Evolutionary conservation across 352 stramenopile genomes (phyloP), one percentile per base, ranked within the genome.

Genomic region (Pythium brassicae): DNA sequence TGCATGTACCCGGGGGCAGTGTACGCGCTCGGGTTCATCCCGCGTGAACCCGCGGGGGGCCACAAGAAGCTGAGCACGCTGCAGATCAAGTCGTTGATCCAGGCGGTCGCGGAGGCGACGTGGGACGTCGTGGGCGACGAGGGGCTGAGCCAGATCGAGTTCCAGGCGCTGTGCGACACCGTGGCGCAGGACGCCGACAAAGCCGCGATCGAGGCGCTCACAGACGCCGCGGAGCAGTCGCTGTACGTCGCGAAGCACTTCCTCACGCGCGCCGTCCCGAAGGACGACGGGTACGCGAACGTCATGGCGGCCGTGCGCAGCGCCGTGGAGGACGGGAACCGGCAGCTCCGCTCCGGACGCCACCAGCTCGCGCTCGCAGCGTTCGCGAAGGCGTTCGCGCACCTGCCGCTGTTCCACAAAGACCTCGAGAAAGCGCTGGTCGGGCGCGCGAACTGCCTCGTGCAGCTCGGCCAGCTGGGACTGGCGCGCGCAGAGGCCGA

Each of bases 31-130:
- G 81, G 79, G 15, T 94, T 87, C 55, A 69, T 86, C 15, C 78
- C 77, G 10, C 55, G 68, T 10, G 55, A 83, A 12, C 50, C 71
- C 12, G 62, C 67, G 4, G 59, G 56, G 26, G 71, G 62, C 22
- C 68, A 81, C 50, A 81, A 84, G 52, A 89, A 87, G 52, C 62
- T 91, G 29, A 94, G 84, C 57, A 91, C 80, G 7, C 53, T 94
- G 14, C 84, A 94, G 53, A 76, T 91, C 57, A 94, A 92, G 63
- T 86, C 84, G n/a, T 84, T 92, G 27, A 90, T 91, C 45, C 80
- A 94, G 55, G 77, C 79, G 3, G 59, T 86, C 6, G 82, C 80
- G 6, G 78, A 94, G 47, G 81, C 76, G 34, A 75, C 75, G 12
- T 89, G 73, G 73, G 74, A 78, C 10, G 79, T 86, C 19, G 68